phyloP scores from a whole-genome alignment of 345 rosid genomes.

The Linum usitatissimum region DNA sequence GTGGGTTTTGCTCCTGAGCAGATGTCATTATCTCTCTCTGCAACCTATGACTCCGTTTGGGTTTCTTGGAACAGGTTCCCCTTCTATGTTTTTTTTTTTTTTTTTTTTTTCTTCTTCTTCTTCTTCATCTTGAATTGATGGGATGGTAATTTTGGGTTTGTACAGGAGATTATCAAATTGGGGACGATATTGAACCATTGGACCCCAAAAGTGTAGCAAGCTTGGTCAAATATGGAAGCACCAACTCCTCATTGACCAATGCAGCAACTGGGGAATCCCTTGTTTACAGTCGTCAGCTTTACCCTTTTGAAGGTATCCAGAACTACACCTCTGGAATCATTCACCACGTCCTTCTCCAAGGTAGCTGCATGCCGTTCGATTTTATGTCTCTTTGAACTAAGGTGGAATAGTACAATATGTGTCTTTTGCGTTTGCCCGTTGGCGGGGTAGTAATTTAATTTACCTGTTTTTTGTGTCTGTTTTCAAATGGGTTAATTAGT shows the following conservation, averaged over 20 bases:
- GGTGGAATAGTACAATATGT: too few relatives aligned
- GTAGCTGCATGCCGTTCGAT: slow-evolving; percentile 13
- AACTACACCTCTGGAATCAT: slow-evolving; percentile 82
- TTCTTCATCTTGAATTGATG: neutral
- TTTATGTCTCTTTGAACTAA: too few relatives aligned
- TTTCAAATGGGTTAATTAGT: too few relatives aligned
- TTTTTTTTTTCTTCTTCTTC: neutral
- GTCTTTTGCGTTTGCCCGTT: too few relatives aligned
- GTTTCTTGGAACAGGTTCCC: slow-evolving; percentile 82
- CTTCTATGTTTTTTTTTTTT: neutral
- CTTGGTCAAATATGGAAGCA: slow-evolving; percentile 47
- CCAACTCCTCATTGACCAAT: slow-evolving; percentile 13
- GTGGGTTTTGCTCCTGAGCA: slow-evolving; percentile 53
- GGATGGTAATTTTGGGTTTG: slow-evolving; percentile 1
- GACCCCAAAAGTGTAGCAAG: slow-evolving; percentile 46
- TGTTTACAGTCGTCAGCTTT: slow-evolving; percentile 52
- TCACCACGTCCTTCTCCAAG: slow-evolving; percentile 68
- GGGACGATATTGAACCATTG: slow-evolving; percentile 34
- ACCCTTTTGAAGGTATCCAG: slow-evolving; percentile 43
- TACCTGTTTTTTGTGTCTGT: too few relatives aligned
- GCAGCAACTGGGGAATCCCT: slow-evolving; percentile 47
- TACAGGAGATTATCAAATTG: slow-evolving; percentile 52
- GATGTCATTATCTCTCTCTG: slow-evolving; percentile 67
- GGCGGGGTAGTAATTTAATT: too few relatives aligned
- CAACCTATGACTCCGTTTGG: slow-evolving; percentile 52